phyloP scores from a whole-genome alignment of 768 basidiomycete genomes.

The Rhizopogon sp. region DNA sequence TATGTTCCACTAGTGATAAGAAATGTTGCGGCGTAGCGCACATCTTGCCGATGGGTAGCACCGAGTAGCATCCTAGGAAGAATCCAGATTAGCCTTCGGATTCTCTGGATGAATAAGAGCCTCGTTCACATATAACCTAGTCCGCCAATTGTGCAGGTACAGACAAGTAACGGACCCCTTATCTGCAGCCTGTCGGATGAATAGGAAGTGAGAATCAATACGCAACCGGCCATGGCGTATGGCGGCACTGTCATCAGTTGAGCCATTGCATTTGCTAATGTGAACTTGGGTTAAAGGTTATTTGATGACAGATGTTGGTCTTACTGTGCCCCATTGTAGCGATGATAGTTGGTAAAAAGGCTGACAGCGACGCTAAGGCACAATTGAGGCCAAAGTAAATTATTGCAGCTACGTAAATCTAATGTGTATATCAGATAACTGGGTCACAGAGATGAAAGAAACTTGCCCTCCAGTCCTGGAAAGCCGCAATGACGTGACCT shows the following conservation, averaged over 20 bases:
- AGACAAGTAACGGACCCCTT: slow-evolving; percentile 33
- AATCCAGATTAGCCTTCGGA: neutral
- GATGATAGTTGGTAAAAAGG: slow-evolving; percentile 54
- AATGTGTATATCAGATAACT: slow-evolving; percentile 5
- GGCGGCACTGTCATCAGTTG: slow-evolving; percentile 53
- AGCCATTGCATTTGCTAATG: slow-evolving; percentile 33
- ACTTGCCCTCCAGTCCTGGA: slow-evolving; percentile 41
- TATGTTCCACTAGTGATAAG: slow-evolving; percentile 42
- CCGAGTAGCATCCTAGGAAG: slow-evolving; percentile 27
- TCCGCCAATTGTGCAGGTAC: slow-evolving; percentile 27
- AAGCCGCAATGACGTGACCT: slow-evolving; percentile 40
- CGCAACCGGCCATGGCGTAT: slow-evolving; percentile 38
- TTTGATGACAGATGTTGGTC: slow-evolving; percentile 2
- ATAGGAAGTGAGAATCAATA: slow-evolving; percentile 33
- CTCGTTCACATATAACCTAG: slow-evolving; percentile 36
- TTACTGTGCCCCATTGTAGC: slow-evolving; percentile 43
- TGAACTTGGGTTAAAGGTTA: neutral
- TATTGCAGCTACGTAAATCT: slow-evolving; percentile 43
- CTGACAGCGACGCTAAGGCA: slow-evolving; percentile 44
- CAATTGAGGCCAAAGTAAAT: slow-evolving; percentile 45
- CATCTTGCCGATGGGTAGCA: slow-evolving; percentile 25
- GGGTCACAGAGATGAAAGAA: neutral
- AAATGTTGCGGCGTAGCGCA: slow-evolving; percentile 44
- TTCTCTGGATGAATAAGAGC: neutral
- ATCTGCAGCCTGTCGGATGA: slow-evolving; percentile 39